Base-by-base conservation (phyloP, 768 basidiomycete genomes). In the Leucocoprinus leucothites region DNA sequence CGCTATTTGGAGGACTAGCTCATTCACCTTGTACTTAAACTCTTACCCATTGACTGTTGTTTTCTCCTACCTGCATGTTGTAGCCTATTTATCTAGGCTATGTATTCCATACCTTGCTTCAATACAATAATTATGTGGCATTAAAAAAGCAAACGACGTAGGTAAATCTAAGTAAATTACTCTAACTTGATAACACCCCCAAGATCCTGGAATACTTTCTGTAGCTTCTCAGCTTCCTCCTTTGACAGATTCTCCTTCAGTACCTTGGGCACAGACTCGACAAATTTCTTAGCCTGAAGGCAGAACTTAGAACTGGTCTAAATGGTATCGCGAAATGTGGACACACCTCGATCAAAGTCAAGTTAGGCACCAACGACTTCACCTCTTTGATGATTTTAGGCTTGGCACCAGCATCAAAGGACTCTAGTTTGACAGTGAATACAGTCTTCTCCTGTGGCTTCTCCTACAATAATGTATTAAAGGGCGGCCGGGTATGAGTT, bases 371-470 rank as follows among this genome's bases (percentile, higher is more conserved):
- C 59, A 98, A 68, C 5, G 91, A 91, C 80, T 99, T 99, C 64
- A 99, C 92, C 73, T 98, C 97, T 63, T 91, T 85, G 67, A 99
- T 99, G 65, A 98, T 85, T 77, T 99, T 99, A 25, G 97, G 90
- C 72, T 99, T 99, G 50, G 91, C 79, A 9, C 82, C 78, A 2
- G 94, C 84, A 58, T 97, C 95, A 65, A 98, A 97, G 45, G 93
- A 93, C 67, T 96, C 93, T 40, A 99, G 82, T 71, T 85, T 94
- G 66, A 98, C 89, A 63, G 87, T 95, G 76, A 99, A 99, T 31
- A 95, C 81, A 16, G 94, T 97, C 85, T 98, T 98, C 77, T 98
- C 97, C 75, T 97, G 98, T 47, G 94, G 94, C 67, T 95, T 97
- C 71, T 94, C 93, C 87, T 93, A 59, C 35, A 64, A 19, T 35